Evolutionary conservation across 495 filamentous ascomycete species (phyloP), one percentile per base, ranked within the genome.

Genomic region (Ramalina intermedia): DNA sequence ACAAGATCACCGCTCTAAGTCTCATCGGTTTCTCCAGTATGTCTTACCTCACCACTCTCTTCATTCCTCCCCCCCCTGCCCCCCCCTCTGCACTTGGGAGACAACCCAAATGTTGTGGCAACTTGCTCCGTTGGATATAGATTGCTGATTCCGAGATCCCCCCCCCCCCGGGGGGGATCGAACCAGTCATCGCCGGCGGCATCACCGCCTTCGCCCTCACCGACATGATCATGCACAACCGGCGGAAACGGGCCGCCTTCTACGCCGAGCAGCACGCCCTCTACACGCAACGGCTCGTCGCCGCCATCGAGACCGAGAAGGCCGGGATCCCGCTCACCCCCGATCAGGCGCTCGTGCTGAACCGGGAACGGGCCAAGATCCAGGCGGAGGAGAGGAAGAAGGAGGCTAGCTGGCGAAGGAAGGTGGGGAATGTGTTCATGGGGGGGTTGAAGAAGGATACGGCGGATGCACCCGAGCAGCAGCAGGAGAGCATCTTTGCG

Each of bases 181-280:
- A 6, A 18, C 45, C 51, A 90, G 87, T 79, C 46, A 61, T 94
- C 55, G 77, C 79, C 53, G 79, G 74, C 54, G 74, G 80, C 46
- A 74, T 90, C 36, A 86, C 85, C 18, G 71, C 80, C 48, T 91
- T 87, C 68, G 82, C 90, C 6, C 73, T 88, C 46, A 74, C 75
- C 59, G 89, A 94, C 64, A 84, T 98, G 78, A 77, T 91, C 26
- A 62, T 85, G 39, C 84, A 90, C 69, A 96, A 95, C 69, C 82
- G 85, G 37, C 70, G 72, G 41, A 78, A 81, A 63, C 72, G 73
- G 45, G 67, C 67, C 50, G 78, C 85, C 49, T 89, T 81, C 63
- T 74, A 79, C 61, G 71, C 73, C 43, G 69, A 82, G 57, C 72
- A 84, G 55, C 71, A 72, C 58, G 68, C 68, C 33, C 58, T 84